Percentiles rank a stretch among this genome's conserved stretches.
Evolutionary conservation across 176 grass and related monocot genomes (phyloP).

Genomic region (Chloris gayana): DNA sequence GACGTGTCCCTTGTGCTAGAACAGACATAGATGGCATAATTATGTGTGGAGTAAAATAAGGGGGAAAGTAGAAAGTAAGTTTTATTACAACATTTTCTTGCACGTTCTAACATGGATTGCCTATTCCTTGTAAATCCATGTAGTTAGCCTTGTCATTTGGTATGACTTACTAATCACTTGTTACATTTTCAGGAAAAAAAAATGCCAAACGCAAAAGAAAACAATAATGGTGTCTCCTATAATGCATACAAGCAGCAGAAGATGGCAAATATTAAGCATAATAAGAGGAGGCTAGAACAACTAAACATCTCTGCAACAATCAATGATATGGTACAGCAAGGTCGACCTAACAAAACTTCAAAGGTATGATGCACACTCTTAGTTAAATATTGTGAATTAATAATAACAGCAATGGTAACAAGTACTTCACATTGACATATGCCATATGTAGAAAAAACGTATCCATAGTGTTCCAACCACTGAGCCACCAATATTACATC

Average conservation of each 20-base stretch:
- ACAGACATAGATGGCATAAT: too few species aligned
- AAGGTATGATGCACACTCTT: too few species aligned
- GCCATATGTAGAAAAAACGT: neutral
- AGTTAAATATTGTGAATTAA: neutral
- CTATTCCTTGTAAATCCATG: too few species aligned
- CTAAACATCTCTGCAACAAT: neutral
- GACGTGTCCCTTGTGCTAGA: neutral
- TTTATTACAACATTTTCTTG: too few species aligned
- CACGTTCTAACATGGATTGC: too few species aligned
- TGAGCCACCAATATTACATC: neutral
- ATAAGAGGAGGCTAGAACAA: neutral
- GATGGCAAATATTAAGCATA: neutral
- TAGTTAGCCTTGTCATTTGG: too few species aligned
- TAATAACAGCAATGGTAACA: too few species aligned
- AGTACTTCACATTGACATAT: too few species aligned
- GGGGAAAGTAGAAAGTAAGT: neutral
- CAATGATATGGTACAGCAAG: neutral
- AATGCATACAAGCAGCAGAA: neutral
- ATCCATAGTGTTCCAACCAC: neutral
- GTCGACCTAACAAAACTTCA: too few species aligned
- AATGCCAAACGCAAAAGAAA: neutral
- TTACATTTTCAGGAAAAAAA: neutral
- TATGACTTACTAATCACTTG: too few species aligned
- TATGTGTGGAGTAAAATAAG: neutral
- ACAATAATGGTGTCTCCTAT: neutral